phyloP scores from a whole-genome alignment of 2,329 filamentous ascomycete genomes.

The Exophiala spinifera region DNA sequence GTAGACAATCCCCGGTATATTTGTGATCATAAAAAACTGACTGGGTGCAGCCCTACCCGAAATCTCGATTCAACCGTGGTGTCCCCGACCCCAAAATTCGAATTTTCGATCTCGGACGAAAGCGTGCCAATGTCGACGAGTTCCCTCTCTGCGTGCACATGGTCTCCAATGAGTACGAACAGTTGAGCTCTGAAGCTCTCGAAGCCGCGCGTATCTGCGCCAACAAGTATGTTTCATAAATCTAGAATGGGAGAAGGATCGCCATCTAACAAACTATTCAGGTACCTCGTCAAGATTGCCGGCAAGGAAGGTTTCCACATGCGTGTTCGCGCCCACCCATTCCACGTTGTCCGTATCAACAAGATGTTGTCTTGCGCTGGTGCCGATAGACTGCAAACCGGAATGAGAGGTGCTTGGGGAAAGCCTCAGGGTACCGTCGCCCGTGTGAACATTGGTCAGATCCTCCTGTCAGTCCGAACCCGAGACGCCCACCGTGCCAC shows the following conservation, averaged over 20 bases:
- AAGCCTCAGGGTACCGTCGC: slow-evolving; percentile 99
- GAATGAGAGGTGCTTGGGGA: slow-evolving; percentile 99
- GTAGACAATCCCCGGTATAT: not conserved
- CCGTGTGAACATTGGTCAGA: slow-evolving; percentile 99
- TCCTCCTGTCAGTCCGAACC: slow-evolving; percentile 94
- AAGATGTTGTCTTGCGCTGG: slow-evolving; percentile 99
- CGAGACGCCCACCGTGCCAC: slow-evolving; percentile 88
- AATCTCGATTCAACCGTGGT: slow-evolving; percentile 99
- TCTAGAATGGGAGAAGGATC: slow-evolving; percentile 1
- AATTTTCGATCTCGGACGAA: slow-evolving; percentile 98
- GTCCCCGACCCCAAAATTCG: slow-evolving; percentile 77
- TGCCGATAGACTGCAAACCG: slow-evolving; percentile 99
- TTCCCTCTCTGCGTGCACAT: slow-evolving; percentile 99
- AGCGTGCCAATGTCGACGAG: slow-evolving; percentile 98
- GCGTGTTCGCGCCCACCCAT: slow-evolving; percentile 85
- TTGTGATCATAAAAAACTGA: slow-evolving; percentile 5
- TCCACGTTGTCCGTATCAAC: slow-evolving; percentile 99
- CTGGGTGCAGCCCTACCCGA: slow-evolving; percentile 73
- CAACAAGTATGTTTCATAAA: slow-evolving; percentile 73
- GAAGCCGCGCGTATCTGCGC: slow-evolving; percentile 99
- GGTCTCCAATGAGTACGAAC: slow-evolving; percentile 99
- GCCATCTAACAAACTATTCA: slow-evolving; percentile 30
- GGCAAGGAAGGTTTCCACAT: slow-evolving; percentile 72
- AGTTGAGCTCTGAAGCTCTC: slow-evolving; percentile 98
- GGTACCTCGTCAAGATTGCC: slow-evolving; percentile 66